Percentiles rank a stretch among this genome's conserved stretches.
These are phyloP conservation scores for Metarhizium robertsii DNA, from an alignment of 2,329 filamentous ascomycete species.

Conservation along the genomic window DNA sequence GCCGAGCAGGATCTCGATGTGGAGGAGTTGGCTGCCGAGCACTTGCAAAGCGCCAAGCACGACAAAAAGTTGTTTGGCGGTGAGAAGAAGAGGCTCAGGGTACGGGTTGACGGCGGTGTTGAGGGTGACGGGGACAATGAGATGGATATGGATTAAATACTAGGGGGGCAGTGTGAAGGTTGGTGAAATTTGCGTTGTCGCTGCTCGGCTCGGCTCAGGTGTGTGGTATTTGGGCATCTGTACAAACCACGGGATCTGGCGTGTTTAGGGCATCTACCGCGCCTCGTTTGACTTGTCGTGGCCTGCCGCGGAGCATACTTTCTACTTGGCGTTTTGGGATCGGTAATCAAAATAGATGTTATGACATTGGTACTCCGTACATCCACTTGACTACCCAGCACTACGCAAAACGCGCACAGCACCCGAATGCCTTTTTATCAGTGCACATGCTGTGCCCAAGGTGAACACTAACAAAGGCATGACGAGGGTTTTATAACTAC, in stretches of 20 bases:
- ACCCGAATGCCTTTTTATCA: too few relatives aligned
- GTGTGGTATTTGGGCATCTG: background rate
- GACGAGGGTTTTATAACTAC: too few relatives aligned
- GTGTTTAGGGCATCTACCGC: background rate
- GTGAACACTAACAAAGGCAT: too few relatives aligned
- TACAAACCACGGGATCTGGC: background rate
- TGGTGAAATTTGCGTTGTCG: background rate
- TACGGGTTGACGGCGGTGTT: conserved; percentile 26
- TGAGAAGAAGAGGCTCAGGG: conserved; percentile 29
- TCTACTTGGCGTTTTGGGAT: conserved; percentile 6
- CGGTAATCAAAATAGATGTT: background rate
- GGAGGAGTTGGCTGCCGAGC: conserved; percentile 32
- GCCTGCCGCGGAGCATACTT: background rate
- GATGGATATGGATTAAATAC: conserved; percentile 20
- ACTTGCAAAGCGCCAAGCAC: conserved; percentile 13
- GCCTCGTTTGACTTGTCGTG: background rate
- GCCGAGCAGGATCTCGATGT: conserved; percentile 36
- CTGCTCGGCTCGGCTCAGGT: background rate
- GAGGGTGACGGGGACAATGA: conserved; percentile 14
- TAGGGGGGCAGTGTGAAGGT: background rate
- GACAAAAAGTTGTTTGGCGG: conserved; percentile 27
- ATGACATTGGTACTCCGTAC: background rate
- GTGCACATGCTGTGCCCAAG: too few relatives aligned
- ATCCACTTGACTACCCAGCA: too few relatives aligned
- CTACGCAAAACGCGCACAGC: too few relatives aligned